Evolutionary conservation across 495 filamentous ascomycete species (phyloP), one percentile per base, ranked within the genome.

Genomic region (Penicillium cinerascens): DNA sequence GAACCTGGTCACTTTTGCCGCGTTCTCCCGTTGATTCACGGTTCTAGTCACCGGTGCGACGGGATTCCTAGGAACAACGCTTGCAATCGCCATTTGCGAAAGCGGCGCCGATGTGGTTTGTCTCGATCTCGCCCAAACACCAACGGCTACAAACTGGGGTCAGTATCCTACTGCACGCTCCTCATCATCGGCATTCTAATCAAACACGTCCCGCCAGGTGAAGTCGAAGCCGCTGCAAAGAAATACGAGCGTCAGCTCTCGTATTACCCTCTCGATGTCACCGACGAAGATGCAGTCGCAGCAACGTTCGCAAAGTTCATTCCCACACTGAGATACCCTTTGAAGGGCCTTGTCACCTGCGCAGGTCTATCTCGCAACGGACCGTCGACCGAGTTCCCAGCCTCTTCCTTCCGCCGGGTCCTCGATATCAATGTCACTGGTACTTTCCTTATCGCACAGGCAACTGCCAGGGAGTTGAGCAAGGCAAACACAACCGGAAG

Each of bases 281-380:
- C 43, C 11, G 89, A 69, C 79, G 83, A 64, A 77, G 70, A 72
- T 18, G 80, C 79, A 22, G 80, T 88, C 56, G 68, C 78, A 13
- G 76, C 77, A 27, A 79, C 54, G 5, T 50, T 67, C 20, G 47
- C 44, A 16, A 55, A 56, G 37, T 52, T 75, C 22, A 52, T 81
- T n/a, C 67, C 77, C 35, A 75, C 82, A 49, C 82, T 85, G 52
- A 37, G 87, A 82, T 55, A 44, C 45, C 67, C 77, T 2, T 75
- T 88, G 3, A 84, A 90, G 56, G 84, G 90, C 10, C 73, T 92
- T 10, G 78, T 92, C 70, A 87, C 87, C 70, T 85, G 86, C 44
- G 89, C 88, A 25, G 88, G 89, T 56, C 85, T 93, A 46, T 87
- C 87, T 42, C 73, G 70, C 29, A 81, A 79, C 49, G 68, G 66